Evolutionary conservation across 441 rosid species (phyloP).

Genomic region (Populus trichocarpa): DNA sequence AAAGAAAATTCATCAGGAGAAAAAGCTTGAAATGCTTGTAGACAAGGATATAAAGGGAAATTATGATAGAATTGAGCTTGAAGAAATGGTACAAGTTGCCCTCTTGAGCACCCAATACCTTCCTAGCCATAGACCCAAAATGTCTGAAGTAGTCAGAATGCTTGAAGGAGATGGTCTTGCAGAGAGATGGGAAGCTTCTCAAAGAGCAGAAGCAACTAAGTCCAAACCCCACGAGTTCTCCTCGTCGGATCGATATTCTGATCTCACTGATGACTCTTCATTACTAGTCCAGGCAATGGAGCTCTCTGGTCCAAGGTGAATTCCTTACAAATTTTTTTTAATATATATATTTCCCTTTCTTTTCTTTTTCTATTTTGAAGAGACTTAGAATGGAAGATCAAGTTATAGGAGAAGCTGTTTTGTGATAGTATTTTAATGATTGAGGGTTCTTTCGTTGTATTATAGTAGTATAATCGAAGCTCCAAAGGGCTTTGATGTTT

Average conservation of each 20-base stretch:
- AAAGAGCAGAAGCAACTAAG: conserved; percentile 57
- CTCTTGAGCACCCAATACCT: conserved; percentile 77
- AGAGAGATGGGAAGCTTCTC: conserved; percentile 95
- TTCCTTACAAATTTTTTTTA: neutral
- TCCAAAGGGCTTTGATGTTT: conserved; percentile 3
- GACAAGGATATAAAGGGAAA: conserved; percentile 78
- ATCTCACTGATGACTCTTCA: conserved; percentile 78
- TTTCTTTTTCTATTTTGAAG: neutral
- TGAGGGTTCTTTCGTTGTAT: conserved; percentile 8
- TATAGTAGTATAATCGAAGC: conserved; percentile 6
- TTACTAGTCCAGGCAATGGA: conserved; percentile 87
- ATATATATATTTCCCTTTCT: neutral
- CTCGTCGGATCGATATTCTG: conserved; percentile 67
- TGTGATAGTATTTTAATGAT: neutral
- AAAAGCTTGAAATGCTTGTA: conserved; percentile 70
- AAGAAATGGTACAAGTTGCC: conserved; percentile 85
- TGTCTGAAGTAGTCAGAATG: conserved; percentile 95
- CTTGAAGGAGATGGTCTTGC: conserved; percentile 95
- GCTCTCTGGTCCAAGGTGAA: conserved; percentile 90
- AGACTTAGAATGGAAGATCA: conserved; percentile 2
- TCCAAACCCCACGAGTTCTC: conserved; percentile 54
- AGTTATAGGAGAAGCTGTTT: conserved; percentile 10
- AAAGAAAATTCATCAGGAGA: conserved; percentile 74
- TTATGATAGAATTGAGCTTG: conserved; percentile 77
- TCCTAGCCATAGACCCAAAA: conserved; percentile 86